Percentiles rank a stretch among this genome's conserved stretches.
Evolutionary conservation across 208 protist genomes (phyloP).

Genomic region (Crithidia bombi): DNA sequence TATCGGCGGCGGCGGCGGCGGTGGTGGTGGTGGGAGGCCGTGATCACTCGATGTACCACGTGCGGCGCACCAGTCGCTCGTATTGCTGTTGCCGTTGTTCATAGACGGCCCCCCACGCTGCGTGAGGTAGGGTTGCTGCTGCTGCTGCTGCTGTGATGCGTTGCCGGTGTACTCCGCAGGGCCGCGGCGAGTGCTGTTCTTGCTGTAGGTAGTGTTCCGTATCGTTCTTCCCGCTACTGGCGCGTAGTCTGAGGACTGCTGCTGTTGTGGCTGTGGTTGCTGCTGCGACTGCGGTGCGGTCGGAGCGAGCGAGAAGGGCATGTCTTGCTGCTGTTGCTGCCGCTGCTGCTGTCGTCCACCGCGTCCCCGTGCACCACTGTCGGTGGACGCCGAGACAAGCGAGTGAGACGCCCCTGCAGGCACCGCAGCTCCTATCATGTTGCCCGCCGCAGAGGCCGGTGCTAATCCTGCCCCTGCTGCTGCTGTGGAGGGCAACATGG

Average conservation of each 20-base stretch:
- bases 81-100: neutral
- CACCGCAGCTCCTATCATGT: neutral
- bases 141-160: neutral
- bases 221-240: neutral
- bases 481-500: neutral
- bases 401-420: neutral
- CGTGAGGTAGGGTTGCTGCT: neutral
- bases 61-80: neutral
- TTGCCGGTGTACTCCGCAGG: neutral
- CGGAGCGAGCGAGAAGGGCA: neutral
- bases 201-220: neutral
- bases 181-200: neutral
- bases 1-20: constrained; percentile 19
- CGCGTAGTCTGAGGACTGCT: neutral
- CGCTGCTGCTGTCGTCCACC: constrained; percentile 2
- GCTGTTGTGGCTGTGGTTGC: constrained; percentile 8
- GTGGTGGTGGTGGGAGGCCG: constrained; percentile 10
- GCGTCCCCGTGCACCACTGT: neutral
- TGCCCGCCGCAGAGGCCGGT: neutral
- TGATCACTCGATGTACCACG: neutral
- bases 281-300: constrained; percentile 6
- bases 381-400: neutral
- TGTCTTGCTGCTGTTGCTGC: neutral
- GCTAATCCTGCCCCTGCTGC: neutral
- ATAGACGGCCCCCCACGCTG: neutral